Evolutionary conservation across 2,329 filamentous ascomycete species (phyloP).

Genomic region (Thelonectria discophora): DNA sequence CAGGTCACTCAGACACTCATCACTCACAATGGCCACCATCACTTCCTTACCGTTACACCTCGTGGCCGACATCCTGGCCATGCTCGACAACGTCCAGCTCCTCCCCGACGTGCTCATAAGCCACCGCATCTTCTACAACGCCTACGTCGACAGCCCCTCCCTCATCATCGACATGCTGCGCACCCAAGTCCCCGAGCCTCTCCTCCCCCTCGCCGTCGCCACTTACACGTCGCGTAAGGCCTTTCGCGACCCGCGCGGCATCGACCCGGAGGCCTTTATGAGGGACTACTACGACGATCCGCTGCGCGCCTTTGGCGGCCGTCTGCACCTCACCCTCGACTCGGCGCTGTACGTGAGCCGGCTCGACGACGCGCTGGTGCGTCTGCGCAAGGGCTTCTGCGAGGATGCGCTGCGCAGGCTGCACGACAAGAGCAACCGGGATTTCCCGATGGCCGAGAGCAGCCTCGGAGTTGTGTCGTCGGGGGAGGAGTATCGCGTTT

Average conservation of each 20-base stretch:
- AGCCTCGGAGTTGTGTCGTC: slow-evolving; percentile 16
- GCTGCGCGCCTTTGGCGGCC: slow-evolving; percentile 16
- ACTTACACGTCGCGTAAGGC: slow-evolving; percentile 29
- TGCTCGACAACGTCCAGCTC: slow-evolving; percentile 30
- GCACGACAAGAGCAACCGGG: slow-evolving; percentile 24
- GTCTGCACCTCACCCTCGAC: slow-evolving; percentile 23
- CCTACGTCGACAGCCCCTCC: slow-evolving; percentile 32
- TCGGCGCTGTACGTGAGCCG: slow-evolving; percentile 29
- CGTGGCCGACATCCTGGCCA: slow-evolving; percentile 33
- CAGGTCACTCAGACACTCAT: too few species aligned
- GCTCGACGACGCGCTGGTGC: slow-evolving; percentile 25
- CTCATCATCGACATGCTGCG: slow-evolving; percentile 33
- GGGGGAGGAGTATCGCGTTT: slow-evolving; percentile 28
- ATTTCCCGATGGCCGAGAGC: slow-evolving; percentile 12
- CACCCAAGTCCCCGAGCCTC: slow-evolving; percentile 27
- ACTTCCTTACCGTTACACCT: slow-evolving; percentile 37
- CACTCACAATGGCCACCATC: slow-evolving; percentile 32
- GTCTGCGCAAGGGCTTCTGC: slow-evolving; percentile 24
- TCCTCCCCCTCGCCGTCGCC: slow-evolving; percentile 29
- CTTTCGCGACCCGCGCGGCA: slow-evolving; percentile 14
- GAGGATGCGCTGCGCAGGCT: slow-evolving; percentile 27
- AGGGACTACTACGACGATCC: slow-evolving; percentile 27
- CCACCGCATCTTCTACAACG: slow-evolving; percentile 36
- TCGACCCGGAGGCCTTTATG: slow-evolving; percentile 26
- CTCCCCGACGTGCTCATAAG: slow-evolving; percentile 33